Evolutionary conservation across 192 early-diverging fungal species (phyloP).

Genomic region (Coemansia sp.): DNA sequence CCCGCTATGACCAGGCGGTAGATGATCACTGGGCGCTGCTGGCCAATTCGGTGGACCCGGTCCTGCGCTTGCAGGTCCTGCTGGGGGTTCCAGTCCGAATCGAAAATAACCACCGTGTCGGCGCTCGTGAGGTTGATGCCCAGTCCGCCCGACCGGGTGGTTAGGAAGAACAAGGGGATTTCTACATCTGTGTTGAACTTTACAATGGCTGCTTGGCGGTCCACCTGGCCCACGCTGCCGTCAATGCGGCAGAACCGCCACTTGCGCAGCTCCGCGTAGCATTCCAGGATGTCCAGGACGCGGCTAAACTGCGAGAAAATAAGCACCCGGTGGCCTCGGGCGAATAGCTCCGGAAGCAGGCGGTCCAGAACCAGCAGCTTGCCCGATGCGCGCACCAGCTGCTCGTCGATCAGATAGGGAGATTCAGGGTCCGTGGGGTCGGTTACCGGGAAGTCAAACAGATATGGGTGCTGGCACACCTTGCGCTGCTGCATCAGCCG

Average conservation of each 20-base stretch:
- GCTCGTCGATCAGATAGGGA: slow-evolving; percentile 57
- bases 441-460: slow-evolving; percentile 76
- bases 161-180: slow-evolving; percentile 79
- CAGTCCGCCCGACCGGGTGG: slow-evolving; percentile 93
- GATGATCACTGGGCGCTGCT: slow-evolving; percentile 85
- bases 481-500: slow-evolving; percentile 90
- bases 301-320: slow-evolving; percentile 92
- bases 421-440: slow-evolving; percentile 57
- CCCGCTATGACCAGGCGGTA: slow-evolving; percentile 84
- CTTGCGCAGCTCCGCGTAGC: slow-evolving; percentile 75
- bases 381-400: slow-evolving; percentile 71
- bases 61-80: slow-evolving; percentile 96
- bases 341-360: slow-evolving; percentile 75
- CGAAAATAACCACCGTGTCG: slow-evolving; percentile 94
- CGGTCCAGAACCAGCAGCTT: slow-evolving; percentile 86
- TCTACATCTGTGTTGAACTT: slow-evolving; percentile 42
- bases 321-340: slow-evolving; percentile 84
- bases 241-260: slow-evolving; percentile 90
- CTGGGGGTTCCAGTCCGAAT: slow-evolving; percentile 99
- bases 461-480: slow-evolving; percentile 94
- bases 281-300: slow-evolving; percentile 89
- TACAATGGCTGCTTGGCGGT: slow-evolving; percentile 64
- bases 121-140: slow-evolving; percentile 97
- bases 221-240: slow-evolving; percentile 77
- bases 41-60: slow-evolving; percentile 95